These are phyloP conservation scores for Talaromyces liani DNA, from an alignment of 495 filamentous ascomycete species.

Conservation along the genomic window DNA sequence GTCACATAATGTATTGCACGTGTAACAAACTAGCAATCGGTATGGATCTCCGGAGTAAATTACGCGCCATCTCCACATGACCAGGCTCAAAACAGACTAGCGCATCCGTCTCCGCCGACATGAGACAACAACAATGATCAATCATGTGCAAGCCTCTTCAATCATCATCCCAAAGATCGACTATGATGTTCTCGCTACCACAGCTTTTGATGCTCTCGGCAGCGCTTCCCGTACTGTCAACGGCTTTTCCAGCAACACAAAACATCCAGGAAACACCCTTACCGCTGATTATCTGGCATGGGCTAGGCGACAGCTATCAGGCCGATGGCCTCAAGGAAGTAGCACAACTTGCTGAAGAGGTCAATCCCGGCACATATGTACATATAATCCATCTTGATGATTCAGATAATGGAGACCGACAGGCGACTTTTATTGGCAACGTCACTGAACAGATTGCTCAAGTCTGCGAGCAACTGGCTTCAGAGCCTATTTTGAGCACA, in stretches of 20 bases:
- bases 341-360: conserved; percentile 56
- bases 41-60: background rate
- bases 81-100: background rate
- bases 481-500: conserved; percentile 70
- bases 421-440: conserved; percentile 86
- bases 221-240: background rate
- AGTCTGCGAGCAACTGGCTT: conserved; percentile 73
- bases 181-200: background rate
- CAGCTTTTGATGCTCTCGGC: background rate
- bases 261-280: conserved; percentile 42
- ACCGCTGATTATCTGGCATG: conserved; percentile 93
- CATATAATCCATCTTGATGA: conserved; percentile 74
- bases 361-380: conserved; percentile 76
- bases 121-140: background rate
- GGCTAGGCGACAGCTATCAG: conserved; percentile 62
- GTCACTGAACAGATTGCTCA: conserved; percentile 67
- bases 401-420: conserved; percentile 58
- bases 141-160: too few species aligned
- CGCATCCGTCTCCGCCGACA: background rate
- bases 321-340: conserved; percentile 64
- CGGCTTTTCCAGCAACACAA: background rate
- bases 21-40: background rate
- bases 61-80: background rate
- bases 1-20: background rate
- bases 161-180: background rate